These are phyloP conservation scores for Lachnellula hyalina DNA, from an alignment of 2,329 filamentous ascomycete species.

Conservation along the genomic window DNA sequence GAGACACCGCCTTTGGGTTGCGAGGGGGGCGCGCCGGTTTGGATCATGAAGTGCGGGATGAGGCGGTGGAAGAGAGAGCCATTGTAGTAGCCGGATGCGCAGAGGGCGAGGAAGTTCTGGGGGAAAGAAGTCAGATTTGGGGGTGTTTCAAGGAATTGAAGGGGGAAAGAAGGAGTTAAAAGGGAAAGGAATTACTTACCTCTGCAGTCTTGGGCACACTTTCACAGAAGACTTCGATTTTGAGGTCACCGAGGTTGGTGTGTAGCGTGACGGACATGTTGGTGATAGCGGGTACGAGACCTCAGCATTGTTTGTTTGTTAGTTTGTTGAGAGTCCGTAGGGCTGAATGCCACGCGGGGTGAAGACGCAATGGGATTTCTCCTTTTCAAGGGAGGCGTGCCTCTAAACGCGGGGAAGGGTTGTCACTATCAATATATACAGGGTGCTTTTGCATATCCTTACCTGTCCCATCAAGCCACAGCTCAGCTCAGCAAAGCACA, in stretches of 20 bases:
- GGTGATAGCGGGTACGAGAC: neutral
- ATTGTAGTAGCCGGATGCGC: slow-evolving; percentile 73
- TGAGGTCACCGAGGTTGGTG: slow-evolving; percentile 84
- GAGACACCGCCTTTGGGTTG: slow-evolving; percentile 64
- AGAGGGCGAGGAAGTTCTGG: slow-evolving; percentile 86
- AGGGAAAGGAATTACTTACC: slow-evolving; percentile 38
- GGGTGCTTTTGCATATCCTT: neutral
- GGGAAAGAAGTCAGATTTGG: slow-evolving; percentile 10
- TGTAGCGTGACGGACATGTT: slow-evolving; percentile 69
- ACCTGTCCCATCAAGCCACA: neutral
- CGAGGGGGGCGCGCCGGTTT: slow-evolving; percentile 62
- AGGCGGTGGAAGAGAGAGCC: slow-evolving; percentile 72
- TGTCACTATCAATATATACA: neutral
- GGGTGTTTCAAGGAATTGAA: neutral
- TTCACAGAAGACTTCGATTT: slow-evolving; percentile 95
- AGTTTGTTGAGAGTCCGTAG: neutral
- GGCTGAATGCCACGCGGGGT: slow-evolving; percentile 14
- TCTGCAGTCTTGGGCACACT: slow-evolving; percentile 89
- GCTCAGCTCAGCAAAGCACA: neutral
- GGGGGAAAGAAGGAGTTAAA: neutral
- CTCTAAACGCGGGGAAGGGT: neutral
- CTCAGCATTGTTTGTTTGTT: slow-evolving; percentile 8
- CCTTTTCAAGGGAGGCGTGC: neutral
- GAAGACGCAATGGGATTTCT: neutral
- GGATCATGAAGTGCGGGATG: slow-evolving; percentile 76